Base-by-base conservation (phyloP, 768 basidiomycete species). In the Hericium alpestre region DNA sequence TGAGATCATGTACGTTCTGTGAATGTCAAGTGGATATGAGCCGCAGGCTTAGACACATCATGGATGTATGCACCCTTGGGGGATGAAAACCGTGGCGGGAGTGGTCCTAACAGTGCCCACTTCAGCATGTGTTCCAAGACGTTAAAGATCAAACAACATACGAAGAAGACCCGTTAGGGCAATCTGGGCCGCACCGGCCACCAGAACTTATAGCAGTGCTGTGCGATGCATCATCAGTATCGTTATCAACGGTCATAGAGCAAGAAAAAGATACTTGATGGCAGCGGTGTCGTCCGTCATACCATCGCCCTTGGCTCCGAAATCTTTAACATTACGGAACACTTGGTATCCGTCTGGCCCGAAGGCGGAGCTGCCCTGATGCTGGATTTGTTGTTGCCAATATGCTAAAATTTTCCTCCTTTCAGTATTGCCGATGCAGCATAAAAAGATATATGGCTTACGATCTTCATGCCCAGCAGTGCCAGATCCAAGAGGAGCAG, bases 31-130 rank as follows among this genome's bases (percentile, higher is more conserved):
- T 32, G 32, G 32, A 32, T 32, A 32, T 32, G 32, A 32, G 32
- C 32, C 32, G 32, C 25, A 32, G 9, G 32, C 32, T 7, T 10
- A 32, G 32, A 32, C 9, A 2, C 9, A 32, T 32, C 32, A 32
- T 32, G 13, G 12, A 22, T 23, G 58, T 32, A 32, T 76, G 55
- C 69, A 83, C 86, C 87, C 89, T 59, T 72, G 65, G 0, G 89
- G 89, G 70, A 90, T 89, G 70, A 79, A 90, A 41, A 90, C 78
- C 16, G 90, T 65, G 6, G 85, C 89, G 15, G 89, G 87, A 0
- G 85, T 76, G 3, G 82, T 67, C 13, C 85, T 87, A 55, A 56
- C 41, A 12, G 22, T 25, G 25, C 25, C 25, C 2, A 25, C 25
- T 25, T 25, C 25, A 25, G 25, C 25, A 25, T 25, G 3, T 25